Evolutionary conservation across 2,329 filamentous ascomycete species (phyloP), one percentile per base, ranked within the genome.

Genomic region (Colletotrichum australisinense): DNA sequence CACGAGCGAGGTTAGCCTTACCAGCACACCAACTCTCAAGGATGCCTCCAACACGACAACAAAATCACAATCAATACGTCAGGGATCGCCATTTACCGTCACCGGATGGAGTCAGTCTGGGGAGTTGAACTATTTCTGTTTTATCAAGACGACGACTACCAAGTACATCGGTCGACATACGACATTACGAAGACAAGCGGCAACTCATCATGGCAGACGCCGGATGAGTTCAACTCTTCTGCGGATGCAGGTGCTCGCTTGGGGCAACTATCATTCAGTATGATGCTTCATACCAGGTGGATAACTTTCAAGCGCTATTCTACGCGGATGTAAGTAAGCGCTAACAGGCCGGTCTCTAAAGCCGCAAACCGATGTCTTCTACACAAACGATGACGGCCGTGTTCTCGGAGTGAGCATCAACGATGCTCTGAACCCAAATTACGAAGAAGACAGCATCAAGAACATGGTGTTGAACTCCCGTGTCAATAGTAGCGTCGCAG

Each of bases 351-450:
- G 12, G 6, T 16, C n/a, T 2, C 22, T 1, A 19, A 19, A 66
- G 55, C 62, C 62, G 14, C 62, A 71, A 38, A 58, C 24, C 3
- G 52, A 71, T 14, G 14, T 71, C 9, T 66, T 59, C 6, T 62
- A 71, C 22, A 60, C 55, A 28, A 24, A 56, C 8, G 55, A 35
- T 16, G 22, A 22, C 4, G 19, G 38, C 1, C 68, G 56, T 11
- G 28, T 71, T 3, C 55, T 66, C 3, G 62, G 68, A 19, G 24
- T 71, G 14, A 66, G 57, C 56, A 32, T 71, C 30, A 71, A 70
- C 62, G 55, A 65, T 3, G 28, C 59, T 2, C 32, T 57, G 22
- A 60, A 4, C 38, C 42, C 68, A 2, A 28, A 32, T 2, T 65
- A 24, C 12, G 55, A 64, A 5, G 56, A 59, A 14, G 62, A 66